phyloP scores from a whole-genome alignment of 495 filamentous ascomycete genomes.

The Xylaria cubensis region DNA sequence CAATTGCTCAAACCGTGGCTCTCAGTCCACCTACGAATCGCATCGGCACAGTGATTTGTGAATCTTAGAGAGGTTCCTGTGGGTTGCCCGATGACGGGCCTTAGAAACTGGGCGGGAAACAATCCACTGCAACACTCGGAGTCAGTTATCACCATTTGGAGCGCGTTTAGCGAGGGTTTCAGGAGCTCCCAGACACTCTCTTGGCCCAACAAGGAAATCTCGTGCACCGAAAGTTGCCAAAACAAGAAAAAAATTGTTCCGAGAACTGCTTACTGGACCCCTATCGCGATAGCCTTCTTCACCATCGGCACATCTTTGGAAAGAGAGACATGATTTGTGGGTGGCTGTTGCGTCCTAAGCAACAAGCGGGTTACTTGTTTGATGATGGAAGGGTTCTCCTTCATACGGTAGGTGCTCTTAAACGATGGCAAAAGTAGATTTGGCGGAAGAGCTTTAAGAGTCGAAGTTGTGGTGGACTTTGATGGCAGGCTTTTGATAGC shows the following conservation, averaged over 20 bases:
- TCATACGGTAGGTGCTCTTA: conserved; percentile 68
- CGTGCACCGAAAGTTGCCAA: no score
- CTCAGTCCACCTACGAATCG: conserved; percentile 82
- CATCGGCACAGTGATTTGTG: conserved; percentile 82
- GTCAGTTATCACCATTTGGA: no score
- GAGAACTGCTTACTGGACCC: conserved; percentile 64
- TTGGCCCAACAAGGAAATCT: no score
- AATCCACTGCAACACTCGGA: conserved; percentile 59
- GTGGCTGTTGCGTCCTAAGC: conserved; percentile 64
- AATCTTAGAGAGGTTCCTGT: conserved; percentile 95
- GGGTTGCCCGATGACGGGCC: conserved; percentile 88
- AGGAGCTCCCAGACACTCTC: no score
- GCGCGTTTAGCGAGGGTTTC: no score
- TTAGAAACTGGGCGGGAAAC: conserved; percentile 84
- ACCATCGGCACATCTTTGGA: conserved; percentile 72
- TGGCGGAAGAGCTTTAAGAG: conserved; percentile 48
- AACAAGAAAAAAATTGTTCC: no score
- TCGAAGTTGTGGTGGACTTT: conserved; percentile 37
- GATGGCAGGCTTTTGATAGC: conserved; percentile 33
- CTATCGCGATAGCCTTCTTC: conserved; percentile 86
- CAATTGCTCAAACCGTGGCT: conserved; percentile 66
- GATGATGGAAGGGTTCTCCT: conserved; percentile 72
- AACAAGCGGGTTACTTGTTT: conserved; percentile 73
- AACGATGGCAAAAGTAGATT: conserved; percentile 77
- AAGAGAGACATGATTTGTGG: conserved; percentile 74